Evolutionary conservation across 2,329 filamentous ascomycete species (phyloP).

Genomic region (Cucurbitaria berberidis): DNA sequence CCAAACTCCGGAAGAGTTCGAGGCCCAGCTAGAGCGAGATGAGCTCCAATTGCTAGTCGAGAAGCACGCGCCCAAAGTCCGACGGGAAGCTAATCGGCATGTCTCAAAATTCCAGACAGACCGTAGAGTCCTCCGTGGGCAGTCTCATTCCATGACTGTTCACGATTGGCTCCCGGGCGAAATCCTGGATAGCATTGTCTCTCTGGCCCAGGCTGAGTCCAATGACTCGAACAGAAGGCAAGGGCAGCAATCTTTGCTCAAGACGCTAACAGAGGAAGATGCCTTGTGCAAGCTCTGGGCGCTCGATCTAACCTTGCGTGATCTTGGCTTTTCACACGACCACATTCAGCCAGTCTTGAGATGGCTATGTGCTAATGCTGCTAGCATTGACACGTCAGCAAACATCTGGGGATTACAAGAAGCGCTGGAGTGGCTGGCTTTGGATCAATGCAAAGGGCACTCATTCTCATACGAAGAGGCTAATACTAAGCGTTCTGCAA

Average conservation of each 20-base stretch:
- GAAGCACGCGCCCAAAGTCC: slow-evolving; percentile 78
- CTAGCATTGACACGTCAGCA: slow-evolving; percentile 58
- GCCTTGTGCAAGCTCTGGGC: slow-evolving; percentile 83
- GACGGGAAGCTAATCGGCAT: slow-evolving; percentile 79
- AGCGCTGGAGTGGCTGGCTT: slow-evolving; percentile 86
- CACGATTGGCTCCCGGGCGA: slow-evolving; percentile 82
- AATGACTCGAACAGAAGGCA: slow-evolving; percentile 58
- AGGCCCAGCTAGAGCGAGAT: slow-evolving; percentile 86
- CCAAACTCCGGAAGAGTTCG: slow-evolving; percentile 83
- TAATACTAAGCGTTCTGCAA: slow-evolving; percentile 21
- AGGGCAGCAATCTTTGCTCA: slow-evolving; percentile 48
- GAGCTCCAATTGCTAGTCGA: slow-evolving; percentile 88
- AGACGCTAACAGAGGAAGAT: slow-evolving; percentile 72
- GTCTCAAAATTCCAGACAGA: slow-evolving; percentile 82
- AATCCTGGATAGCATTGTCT: slow-evolving; percentile 76
- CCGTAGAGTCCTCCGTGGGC: slow-evolving; percentile 77
- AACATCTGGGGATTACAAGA: slow-evolving; percentile 86
- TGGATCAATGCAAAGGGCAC: slow-evolving; percentile 72
- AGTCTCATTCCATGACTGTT: slow-evolving; percentile 74
- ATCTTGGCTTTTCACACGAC: slow-evolving; percentile 67
- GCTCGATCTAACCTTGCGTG: slow-evolving; percentile 73
- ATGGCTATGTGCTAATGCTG: slow-evolving; percentile 47
- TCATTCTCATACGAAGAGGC: slow-evolving; percentile 71
- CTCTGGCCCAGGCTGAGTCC: slow-evolving; percentile 70
- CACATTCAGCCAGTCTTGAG: slow-evolving; percentile 40